Conservation (phyloP, 2,329 filamentous ascomycete species). For the Colletotrichum cuscutae region DNA sequence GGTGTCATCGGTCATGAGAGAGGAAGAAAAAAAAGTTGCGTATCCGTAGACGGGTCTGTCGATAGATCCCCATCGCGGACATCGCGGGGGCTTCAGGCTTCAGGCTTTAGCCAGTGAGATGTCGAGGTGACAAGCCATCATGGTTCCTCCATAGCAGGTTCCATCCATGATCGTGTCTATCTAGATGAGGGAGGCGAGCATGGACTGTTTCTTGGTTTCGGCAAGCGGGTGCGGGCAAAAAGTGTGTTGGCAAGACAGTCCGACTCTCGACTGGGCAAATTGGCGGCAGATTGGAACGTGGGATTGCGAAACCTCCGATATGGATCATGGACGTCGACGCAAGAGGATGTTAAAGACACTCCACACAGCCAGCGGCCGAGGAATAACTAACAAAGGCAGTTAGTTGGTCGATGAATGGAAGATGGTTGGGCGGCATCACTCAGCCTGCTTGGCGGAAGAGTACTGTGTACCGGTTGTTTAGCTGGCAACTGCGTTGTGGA, state of each 20-base stretch:
- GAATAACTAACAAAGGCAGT: neutral
- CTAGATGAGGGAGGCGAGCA: neutral
- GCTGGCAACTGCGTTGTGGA: too few species aligned
- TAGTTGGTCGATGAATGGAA: neutral
- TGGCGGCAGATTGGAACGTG: constrained; percentile 22
- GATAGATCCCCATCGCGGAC: constrained; percentile 6
- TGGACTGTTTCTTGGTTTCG: neutral
- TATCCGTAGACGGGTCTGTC: neutral
- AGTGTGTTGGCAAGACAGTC: neutral
- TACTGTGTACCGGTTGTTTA: neutral
- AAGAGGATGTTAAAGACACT: constrained; percentile 9
- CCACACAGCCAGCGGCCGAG: constrained; percentile 13
- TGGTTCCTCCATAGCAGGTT: neutral
- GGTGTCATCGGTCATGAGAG: neutral
- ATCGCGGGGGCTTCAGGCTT: neutral
- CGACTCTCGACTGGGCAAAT: constrained; percentile 6
- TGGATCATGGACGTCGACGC: constrained; percentile 20
- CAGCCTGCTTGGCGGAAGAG: neutral
- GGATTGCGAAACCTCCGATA: constrained; percentile 28
- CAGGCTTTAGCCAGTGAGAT: neutral
- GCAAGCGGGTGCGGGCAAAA: neutral
- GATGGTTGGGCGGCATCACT: constrained; percentile 15
- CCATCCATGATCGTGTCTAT: constrained; percentile 1
- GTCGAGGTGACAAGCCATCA: neutral
- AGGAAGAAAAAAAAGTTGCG: neutral